Conservation (phyloP, 1,139 yeast genomes). For the Suhomyces terraborum region DNA sequence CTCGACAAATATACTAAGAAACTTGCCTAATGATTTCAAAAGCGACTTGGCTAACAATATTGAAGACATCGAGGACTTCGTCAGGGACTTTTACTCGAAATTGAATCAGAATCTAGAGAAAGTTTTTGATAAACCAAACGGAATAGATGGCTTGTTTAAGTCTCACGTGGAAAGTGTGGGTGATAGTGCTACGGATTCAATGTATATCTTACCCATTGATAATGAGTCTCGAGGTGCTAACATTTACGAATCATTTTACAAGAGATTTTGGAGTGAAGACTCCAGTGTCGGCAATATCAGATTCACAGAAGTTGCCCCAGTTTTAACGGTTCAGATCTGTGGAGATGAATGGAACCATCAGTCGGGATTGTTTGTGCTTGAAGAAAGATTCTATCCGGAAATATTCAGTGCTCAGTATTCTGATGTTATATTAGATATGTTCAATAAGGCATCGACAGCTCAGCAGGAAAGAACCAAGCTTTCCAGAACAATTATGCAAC, state of each 20-base stretch:
- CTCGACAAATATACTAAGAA: slow-evolving; percentile 22
- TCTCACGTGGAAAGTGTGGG: slow-evolving; percentile 30
- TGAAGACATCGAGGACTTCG: slow-evolving; percentile 37
- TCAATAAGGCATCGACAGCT: slow-evolving; percentile 19
- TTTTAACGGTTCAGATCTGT: slow-evolving; percentile 37
- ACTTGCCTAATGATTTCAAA: slow-evolving; percentile 28
- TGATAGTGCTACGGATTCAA: slow-evolving; percentile 29
- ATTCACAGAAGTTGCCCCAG: slow-evolving; percentile 31
- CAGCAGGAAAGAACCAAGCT: slow-evolving; percentile 22
- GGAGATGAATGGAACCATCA: slow-evolving; percentile 24
- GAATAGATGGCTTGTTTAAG: slow-evolving; percentile 22
- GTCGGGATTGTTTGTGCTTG: slow-evolving; percentile 20
- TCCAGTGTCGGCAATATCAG: slow-evolving; percentile 33
- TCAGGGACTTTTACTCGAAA: slow-evolving; percentile 27
- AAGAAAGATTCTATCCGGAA: slow-evolving; percentile 36
- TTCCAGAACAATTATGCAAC: slow-evolving; percentile 29
- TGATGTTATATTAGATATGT: slow-evolving; percentile 23
- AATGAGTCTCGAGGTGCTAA: slow-evolving; percentile 30
- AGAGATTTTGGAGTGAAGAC: slow-evolving; percentile 40
- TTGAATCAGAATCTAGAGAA: slow-evolving; percentile 19
- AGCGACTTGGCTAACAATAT: slow-evolving; percentile 23
- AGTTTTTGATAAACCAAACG: slow-evolving; percentile 16
- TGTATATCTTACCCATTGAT: slow-evolving; percentile 39
- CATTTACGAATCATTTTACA: slow-evolving; percentile 36
- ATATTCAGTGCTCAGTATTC: slow-evolving; percentile 29